Percentiles rank a stretch among this genome's conserved stretches.
These are phyloP conservation scores for Claviceps sp. DNA, from an alignment of 2,329 filamentous ascomycete genomes.

Conservation along the genomic window DNA sequence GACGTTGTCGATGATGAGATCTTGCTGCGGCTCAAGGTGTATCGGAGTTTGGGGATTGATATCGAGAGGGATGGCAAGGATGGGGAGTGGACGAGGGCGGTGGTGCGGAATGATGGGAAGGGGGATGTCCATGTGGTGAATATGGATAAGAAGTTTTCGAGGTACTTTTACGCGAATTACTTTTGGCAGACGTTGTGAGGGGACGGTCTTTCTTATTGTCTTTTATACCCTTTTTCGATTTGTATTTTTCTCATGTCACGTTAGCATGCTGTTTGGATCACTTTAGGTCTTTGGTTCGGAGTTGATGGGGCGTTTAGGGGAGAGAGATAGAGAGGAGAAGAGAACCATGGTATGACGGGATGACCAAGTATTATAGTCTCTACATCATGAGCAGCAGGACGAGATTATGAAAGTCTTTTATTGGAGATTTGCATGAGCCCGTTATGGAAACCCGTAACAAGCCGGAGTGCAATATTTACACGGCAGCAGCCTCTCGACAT, in stretches of 20 bases:
- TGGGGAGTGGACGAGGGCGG: slow-evolving; percentile 73
- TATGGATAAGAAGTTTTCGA: slow-evolving; percentile 81
- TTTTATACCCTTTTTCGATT: neutral
- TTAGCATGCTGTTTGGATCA: no score
- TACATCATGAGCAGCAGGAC: neutral
- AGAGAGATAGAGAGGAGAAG: no score
- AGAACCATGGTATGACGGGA: neutral
- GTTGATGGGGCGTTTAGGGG: neutral
- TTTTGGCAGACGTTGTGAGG: slow-evolving; percentile 76
- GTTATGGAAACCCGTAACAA: no score
- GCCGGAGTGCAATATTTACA: no score
- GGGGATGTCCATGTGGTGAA: slow-evolving; percentile 92
- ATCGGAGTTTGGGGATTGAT: slow-evolving; percentile 81
- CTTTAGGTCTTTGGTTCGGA: neutral
- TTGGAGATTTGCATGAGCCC: no score
- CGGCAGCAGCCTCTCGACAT: no score
- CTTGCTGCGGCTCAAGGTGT: slow-evolving; percentile 72
- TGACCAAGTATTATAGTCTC: neutral
- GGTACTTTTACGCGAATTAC: slow-evolving; percentile 88
- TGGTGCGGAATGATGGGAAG: slow-evolving; percentile 73
- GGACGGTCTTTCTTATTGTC: neutral
- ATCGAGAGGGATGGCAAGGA: slow-evolving; percentile 60
- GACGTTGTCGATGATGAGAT: slow-evolving; percentile 50
- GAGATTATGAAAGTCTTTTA: no score
- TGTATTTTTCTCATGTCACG: neutral